Evolutionary conservation across 495 filamentous ascomycete species (phyloP), one percentile per base, ranked within the genome.

Genomic region (Cairneyella variabilis): DNA sequence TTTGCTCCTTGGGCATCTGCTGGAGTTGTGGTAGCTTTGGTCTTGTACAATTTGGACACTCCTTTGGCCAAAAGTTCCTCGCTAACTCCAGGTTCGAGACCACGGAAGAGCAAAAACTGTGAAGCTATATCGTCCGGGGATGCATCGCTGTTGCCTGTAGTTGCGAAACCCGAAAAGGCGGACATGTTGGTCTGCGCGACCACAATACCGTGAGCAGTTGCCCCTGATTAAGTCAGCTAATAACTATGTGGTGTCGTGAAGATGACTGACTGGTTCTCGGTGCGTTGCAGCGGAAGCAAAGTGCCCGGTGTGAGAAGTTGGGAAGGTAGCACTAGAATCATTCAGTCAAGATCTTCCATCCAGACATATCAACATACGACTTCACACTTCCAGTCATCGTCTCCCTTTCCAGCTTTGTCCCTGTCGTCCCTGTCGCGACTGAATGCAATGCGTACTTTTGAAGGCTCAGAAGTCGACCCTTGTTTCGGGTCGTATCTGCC

Each of bases 11-110:
- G 42, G 16, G 4, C 78, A 51, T 81, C 80, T 9, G 69, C 23
- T 20, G 52, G 23, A 16, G 59, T 69, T 26, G 73, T 73, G 7
- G 66, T 67, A 14, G 66, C 64, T 20, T 69, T 72, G 14, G 79
- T 79, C 48, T 80, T 80, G 57, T 86, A 89, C 10, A 96, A 72
- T 66, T 93, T 95, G 51, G 83, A 79, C 25, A 91, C 80, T 30
- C 88, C 90, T 58, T 84, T 86, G 1, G 88, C 86, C 2, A 95
- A 73, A 11, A 91, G 73, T 53, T 90, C 80, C 65, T 95, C 91
- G 16, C 76, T 87, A 18, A 90, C 84, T 2, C 84, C 81, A 5
- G 79, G 64, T 36, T 90, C 85, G n/a, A 96, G 71, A 14, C 82
- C 81, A 39, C 89, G 81, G 27, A 96, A 73, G 3, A 96, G 77